Percentiles rank a stretch among this genome's conserved stretches.
Conservation (phyloP, 352 stramenopile species). For the Aphanomyces invadans region DNA sequence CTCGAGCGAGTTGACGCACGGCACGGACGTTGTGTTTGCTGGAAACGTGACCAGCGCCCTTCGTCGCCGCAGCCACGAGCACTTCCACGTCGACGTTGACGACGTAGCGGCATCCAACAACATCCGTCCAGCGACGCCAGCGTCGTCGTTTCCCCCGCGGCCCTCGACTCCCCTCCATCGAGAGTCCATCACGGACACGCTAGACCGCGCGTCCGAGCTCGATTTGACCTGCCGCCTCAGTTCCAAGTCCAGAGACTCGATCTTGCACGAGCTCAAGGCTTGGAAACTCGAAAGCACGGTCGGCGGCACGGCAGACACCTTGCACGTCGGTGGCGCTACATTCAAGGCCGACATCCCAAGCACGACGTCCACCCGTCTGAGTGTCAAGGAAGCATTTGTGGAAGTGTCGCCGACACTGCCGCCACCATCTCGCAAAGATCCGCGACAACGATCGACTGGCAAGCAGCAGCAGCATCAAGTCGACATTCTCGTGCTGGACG, state of each 20-base stretch:
- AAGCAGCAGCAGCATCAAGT: too few species aligned
- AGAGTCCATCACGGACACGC: conserved; percentile 71
- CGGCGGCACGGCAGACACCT: conserved; percentile 22
- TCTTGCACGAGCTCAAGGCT: conserved; percentile 51
- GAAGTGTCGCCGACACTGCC: conserved; percentile 31
- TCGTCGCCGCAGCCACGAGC: conserved; percentile 58
- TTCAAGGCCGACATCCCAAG: too few species aligned
- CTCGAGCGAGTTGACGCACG: conserved; percentile 79
- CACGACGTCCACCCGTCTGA: conserved; percentile 29
- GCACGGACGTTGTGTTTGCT: conserved; percentile 80
- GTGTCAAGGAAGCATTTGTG: conserved; percentile 45
- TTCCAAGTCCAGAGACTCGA: conserved; percentile 54
- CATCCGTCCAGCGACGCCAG: conserved; percentile 3
- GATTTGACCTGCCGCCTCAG: conserved; percentile 34
- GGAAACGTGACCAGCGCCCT: conserved; percentile 82
- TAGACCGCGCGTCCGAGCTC: conserved; percentile 60
- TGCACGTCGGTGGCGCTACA: conserved; percentile 25
- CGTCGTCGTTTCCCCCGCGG: conserved; percentile 27
- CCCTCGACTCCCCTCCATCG: conserved; percentile 45
- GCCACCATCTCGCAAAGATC: too few species aligned
- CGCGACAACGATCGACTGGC: too few species aligned
- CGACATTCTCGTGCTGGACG: conserved; percentile 55
- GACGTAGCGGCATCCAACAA: background rate
- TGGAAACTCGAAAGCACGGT: conserved; percentile 48
- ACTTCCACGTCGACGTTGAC: conserved; percentile 23